Evolutionary conservation across 2,329 filamentous ascomycete species (phyloP).

Genomic region (Lecanicillium sp.): DNA sequence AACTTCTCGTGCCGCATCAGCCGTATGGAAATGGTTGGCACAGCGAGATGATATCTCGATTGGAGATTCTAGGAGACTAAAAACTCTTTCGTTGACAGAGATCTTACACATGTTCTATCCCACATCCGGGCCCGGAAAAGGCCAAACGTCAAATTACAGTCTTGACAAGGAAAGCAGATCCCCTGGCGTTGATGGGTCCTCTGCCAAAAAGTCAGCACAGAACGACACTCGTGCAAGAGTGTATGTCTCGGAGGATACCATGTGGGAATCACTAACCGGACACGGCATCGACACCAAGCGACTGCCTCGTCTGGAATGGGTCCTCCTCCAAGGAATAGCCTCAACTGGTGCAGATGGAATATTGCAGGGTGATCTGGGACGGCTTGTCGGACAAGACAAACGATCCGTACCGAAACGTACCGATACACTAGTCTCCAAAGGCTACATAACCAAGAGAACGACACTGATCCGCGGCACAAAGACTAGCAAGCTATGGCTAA

Average conservation of each 20-base stretch:
- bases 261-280: constrained; percentile 52
- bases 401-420: constrained; percentile 55
- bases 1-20: constrained; percentile 19
- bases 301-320: constrained; percentile 51
- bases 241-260: constrained; percentile 43
- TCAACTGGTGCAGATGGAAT: constrained; percentile 46
- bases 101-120: constrained; percentile 14
- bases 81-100: constrained; percentile 29
- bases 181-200: background rate
- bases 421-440: constrained; percentile 48
- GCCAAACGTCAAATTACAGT: too few relatives aligned
- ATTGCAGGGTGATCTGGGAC: constrained; percentile 50
- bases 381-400: constrained; percentile 52
- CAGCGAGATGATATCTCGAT: constrained; percentile 27
- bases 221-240: constrained; percentile 22
- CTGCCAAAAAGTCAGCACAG: background rate
- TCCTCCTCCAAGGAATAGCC: constrained; percentile 48
- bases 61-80: constrained; percentile 22
- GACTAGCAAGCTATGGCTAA: constrained; percentile 55
- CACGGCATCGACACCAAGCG: constrained; percentile 51
- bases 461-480: constrained; percentile 50
- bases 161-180: too few relatives aligned
- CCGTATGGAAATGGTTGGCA: constrained; percentile 28
- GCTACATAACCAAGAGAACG: constrained; percentile 54
- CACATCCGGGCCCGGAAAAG: background rate